Evolutionary conservation across 2,329 filamentous ascomycete genomes (phyloP).

Genomic region (Aspergillus vadensis): DNA sequence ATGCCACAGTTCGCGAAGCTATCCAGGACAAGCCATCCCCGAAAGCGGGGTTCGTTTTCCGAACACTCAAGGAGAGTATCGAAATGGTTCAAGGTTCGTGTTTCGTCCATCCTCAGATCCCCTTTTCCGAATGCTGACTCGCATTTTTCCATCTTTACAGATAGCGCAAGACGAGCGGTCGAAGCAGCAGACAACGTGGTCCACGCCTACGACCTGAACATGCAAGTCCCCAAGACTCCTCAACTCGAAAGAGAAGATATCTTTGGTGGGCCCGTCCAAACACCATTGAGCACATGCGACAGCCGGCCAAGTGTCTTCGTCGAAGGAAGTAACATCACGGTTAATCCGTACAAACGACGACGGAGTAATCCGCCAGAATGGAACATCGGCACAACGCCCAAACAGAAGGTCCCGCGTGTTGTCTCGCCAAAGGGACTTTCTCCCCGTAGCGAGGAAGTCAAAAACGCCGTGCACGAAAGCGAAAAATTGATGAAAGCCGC

Average conservation of each 20-base stretch:
- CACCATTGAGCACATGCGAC: slow-evolving; percentile 31
- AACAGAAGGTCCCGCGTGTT: slow-evolving; percentile 38
- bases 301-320: slow-evolving; percentile 44
- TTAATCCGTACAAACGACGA: slow-evolving; percentile 50
- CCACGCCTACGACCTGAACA: slow-evolving; percentile 73
- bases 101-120: not conserved
- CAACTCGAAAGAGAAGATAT: slow-evolving; percentile 44
- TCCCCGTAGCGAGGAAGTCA: slow-evolving; percentile 43
- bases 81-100: slow-evolving; percentile 66
- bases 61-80: slow-evolving; percentile 67
- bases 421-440: slow-evolving; percentile 39
- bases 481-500: slow-evolving; percentile 43
- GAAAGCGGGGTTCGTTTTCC: slow-evolving; percentile 58
- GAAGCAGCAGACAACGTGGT: slow-evolving; percentile 76
- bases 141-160: slow-evolving; percentile 39
- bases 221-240: slow-evolving; percentile 70
- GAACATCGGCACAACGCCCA: slow-evolving; percentile 36
- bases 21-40: slow-evolving; percentile 57
- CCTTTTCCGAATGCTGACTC: slow-evolving; percentile 9
- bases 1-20: slow-evolving; percentile 69
- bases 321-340: slow-evolving; percentile 46
- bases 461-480: slow-evolving; percentile 46
- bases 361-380: slow-evolving; percentile 45
- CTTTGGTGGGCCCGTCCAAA: slow-evolving; percentile 29
- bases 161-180: slow-evolving; percentile 70